Conservation (phyloP, 139 green algal genomes). For the Pseudopediastrum boryanum region DNA sequence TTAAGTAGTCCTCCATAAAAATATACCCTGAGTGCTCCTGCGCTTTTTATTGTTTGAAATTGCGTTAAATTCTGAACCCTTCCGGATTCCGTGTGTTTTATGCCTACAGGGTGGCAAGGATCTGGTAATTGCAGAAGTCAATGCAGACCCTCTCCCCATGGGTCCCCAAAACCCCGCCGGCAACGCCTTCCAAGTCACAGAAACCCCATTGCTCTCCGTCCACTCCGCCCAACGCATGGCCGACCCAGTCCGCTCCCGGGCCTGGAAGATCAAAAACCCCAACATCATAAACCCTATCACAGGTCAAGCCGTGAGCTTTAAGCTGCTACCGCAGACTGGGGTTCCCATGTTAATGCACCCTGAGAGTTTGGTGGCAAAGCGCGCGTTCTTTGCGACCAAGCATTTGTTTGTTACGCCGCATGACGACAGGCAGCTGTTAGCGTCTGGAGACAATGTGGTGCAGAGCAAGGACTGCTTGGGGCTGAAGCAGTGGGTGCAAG, state of each 20-base stretch:
- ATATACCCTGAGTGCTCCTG: no score
- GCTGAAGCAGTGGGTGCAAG: constrained; percentile 62
- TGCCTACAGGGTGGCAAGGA: constrained; percentile 19
- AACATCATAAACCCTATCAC: constrained; percentile 59
- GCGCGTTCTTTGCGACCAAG: constrained; percentile 77
- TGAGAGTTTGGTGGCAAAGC: constrained; percentile 46
- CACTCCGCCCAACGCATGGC: constrained; percentile 32
- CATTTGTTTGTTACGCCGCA: constrained; percentile 82
- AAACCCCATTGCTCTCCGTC: constrained; percentile 73
- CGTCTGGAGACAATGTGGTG: constrained; percentile 80
- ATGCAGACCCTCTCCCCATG: constrained; percentile 62
- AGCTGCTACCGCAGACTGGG: constrained; percentile 66
- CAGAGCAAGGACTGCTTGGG: constrained; percentile 59
- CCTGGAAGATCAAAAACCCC: constrained; percentile 71
- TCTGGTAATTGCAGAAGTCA: constrained; percentile 61
- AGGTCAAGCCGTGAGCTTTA: constrained; percentile 69
- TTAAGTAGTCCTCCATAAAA: no score
- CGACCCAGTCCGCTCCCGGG: constrained; percentile 3
- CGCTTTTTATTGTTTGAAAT: no score
- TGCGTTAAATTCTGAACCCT: no score
- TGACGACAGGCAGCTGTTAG: constrained; percentile 68
- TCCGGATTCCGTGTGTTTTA: neutral
- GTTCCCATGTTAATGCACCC: constrained; percentile 48
- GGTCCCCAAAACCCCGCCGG: constrained; percentile 74
- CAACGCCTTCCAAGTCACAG: constrained; percentile 43